Percentiles rank a stretch among this genome's conserved stretches.
Conservation (phyloP, 257 asterid species). For the Solanum acaule region DNA sequence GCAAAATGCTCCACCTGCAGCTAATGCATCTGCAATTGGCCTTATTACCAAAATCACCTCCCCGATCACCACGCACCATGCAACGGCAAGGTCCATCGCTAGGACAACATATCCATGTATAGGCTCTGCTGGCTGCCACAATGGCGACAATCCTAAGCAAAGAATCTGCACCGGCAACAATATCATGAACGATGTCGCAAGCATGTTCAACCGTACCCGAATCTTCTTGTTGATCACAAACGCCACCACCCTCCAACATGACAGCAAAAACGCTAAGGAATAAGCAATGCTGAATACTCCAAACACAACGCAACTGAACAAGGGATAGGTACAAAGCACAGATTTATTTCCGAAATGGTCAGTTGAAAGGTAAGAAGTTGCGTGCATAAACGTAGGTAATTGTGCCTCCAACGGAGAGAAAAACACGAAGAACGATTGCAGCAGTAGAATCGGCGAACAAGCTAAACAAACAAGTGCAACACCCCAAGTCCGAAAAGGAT, state of each 20-base stretch:
- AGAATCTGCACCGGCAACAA: constrained; percentile 48
- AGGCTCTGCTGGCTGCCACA: constrained; percentile 41
- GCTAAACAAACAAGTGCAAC: constrained; percentile 14
- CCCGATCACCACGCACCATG: constrained; percentile 39
- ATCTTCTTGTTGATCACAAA: constrained; percentile 63
- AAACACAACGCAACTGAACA: constrained; percentile 45
- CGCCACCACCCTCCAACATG: constrained; percentile 57
- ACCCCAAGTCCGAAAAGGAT: constrained; percentile 32
- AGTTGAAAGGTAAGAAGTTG: constrained; percentile 18
- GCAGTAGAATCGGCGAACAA: constrained; percentile 26
- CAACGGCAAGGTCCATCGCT: constrained; percentile 34
- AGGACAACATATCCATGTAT: constrained; percentile 29
- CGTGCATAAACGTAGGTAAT: constrained; percentile 40
- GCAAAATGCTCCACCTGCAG: constrained; percentile 25
- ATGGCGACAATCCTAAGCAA: constrained; percentile 37
- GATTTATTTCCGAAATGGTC: constrained; percentile 23
- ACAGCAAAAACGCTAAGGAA: constrained; percentile 37
- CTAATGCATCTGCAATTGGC: constrained; percentile 55
- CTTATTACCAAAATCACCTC: constrained; percentile 51
- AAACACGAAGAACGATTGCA: constrained; percentile 37
- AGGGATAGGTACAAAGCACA: constrained; percentile 58
- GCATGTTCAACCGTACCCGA: constrained; percentile 37
- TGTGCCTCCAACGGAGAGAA: constrained; percentile 26
- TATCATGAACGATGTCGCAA: constrained; percentile 44
- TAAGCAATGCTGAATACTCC: constrained; percentile 39